These are phyloP conservation scores for Xylaria acuta DNA, from an alignment of 495 filamentous ascomycete species.

Conservation along the genomic window DNA sequence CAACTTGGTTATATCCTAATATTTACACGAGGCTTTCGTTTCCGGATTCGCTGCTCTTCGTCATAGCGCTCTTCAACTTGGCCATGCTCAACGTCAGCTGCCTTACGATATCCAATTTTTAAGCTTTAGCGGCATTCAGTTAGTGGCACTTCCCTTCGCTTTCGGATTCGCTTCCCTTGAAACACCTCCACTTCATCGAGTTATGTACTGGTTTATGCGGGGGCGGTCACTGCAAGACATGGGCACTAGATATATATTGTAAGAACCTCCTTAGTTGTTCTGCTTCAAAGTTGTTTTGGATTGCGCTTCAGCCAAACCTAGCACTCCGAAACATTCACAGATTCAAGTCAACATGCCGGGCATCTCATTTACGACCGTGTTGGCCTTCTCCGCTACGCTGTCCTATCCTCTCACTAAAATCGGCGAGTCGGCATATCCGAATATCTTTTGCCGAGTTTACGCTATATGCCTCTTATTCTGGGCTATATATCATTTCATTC, in stretches of 20 bases:
- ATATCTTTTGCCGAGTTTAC: not conserved
- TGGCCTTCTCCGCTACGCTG: constrained; percentile 11
- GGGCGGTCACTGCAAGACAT: not conserved
- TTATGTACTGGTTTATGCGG: not conserved
- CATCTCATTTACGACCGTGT: not conserved
- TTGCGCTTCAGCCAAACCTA: not conserved
- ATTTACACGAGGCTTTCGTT: not conserved
- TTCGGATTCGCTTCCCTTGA: not conserved
- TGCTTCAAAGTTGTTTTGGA: not conserved
- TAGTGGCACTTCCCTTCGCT: not conserved
- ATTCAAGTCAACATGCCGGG: constrained; percentile 14
- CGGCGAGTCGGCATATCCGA: constrained; percentile 7
- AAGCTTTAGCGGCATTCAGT: not conserved
- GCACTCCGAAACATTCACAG: not conserved
- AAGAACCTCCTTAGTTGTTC: not conserved
- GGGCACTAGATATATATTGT: not conserved
- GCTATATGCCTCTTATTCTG: constrained; percentile 10
- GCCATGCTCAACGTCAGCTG: not conserved
- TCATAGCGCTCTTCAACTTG: not conserved
- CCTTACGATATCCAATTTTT: no score
- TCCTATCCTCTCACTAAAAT: constrained; percentile 21
- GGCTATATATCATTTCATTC: constrained; percentile 50
- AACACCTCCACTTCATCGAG: not conserved
- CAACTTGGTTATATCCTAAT: not conserved
- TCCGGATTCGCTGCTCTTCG: not conserved